Conservation (phyloP, 768 basidiomycete species). For the Auriscalpium orientale region DNA sequence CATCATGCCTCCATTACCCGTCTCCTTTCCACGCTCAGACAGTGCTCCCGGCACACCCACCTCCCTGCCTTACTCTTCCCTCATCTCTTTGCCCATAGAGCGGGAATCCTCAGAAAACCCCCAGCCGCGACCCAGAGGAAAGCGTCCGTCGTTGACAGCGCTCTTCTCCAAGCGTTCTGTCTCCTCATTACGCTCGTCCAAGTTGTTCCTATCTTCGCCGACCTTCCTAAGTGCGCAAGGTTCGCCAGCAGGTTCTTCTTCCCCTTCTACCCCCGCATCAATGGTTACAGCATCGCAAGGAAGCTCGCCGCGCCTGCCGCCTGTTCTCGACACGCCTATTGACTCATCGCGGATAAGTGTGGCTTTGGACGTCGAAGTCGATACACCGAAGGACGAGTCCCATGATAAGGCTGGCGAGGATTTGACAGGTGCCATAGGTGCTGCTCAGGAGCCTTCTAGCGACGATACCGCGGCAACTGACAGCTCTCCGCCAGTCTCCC, state of each 20-base stretch:
- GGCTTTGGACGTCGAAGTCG: slow-evolving; percentile 20
- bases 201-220: slow-evolving; percentile 23
- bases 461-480: background rate
- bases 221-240: slow-evolving; percentile 23
- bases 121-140: slow-evolving; percentile 31
- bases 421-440: too few species aligned
- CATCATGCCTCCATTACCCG: slow-evolving; percentile 19
- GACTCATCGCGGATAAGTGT: slow-evolving; percentile 45
- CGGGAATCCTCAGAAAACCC: slow-evolving; percentile 28
- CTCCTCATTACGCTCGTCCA: slow-evolving; percentile 23
- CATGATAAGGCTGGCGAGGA: too few species aligned
- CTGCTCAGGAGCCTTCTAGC: too few species aligned
- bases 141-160: slow-evolving; percentile 64
- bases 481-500: background rate
- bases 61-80: slow-evolving; percentile 26
- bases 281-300: slow-evolving; percentile 54
- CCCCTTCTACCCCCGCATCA: slow-evolving; percentile 28
- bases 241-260: slow-evolving; percentile 16
- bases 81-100: slow-evolving; percentile 24
- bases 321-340: slow-evolving; percentile 54
- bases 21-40: slow-evolving; percentile 40
- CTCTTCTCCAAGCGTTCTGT: slow-evolving; percentile 40
- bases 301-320: slow-evolving; percentile 41
- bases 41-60: slow-evolving; percentile 24
- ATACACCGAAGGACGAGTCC: too few species aligned